A percentile compares a stretch with the other conserved stretches of the same genome.
Conservation (phyloP, 352 stramenopile genomes). For the Phytophthora hibernalis region DNA sequence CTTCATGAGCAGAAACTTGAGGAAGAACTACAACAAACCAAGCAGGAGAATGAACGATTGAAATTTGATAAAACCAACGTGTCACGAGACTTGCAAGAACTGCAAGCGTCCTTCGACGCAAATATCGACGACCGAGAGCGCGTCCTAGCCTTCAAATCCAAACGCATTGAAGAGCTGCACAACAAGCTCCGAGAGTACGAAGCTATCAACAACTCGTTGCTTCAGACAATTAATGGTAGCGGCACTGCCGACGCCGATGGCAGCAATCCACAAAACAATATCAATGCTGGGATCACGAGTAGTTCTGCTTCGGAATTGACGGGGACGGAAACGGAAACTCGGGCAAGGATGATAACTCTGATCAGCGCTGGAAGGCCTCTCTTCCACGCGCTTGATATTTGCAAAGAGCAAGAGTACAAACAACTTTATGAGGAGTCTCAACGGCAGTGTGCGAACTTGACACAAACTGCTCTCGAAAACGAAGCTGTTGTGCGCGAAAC, state of each 20-base stretch:
- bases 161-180: conserved; percentile 68
- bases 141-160: conserved; percentile 71
- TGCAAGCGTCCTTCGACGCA: conserved; percentile 47
- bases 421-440: conserved; percentile 56
- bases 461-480: conserved; percentile 41
- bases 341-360: conserved; percentile 47
- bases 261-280: conserved; percentile 12
- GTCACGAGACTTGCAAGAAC: conserved; percentile 44
- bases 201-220: conserved; percentile 55
- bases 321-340: conserved; percentile 23
- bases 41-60: conserved; percentile 50
- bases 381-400: conserved; percentile 64
- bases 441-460: conserved; percentile 40
- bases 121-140: conserved; percentile 78
- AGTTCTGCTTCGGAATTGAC: conserved; percentile 8
- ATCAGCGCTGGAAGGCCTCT: conserved; percentile 49
- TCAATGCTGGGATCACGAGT: conserved; percentile 1
- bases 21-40: conserved; percentile 57
- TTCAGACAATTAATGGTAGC: conserved; percentile 53
- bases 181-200: conserved; percentile 58
- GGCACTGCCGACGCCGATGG: conserved; percentile 17
- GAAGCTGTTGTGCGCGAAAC: conserved; percentile 45
- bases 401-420: conserved; percentile 66
- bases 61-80: conserved; percentile 43
- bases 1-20: conserved; percentile 76